phyloP scores from a whole-genome alignment of 352 stramenopile genomes.

The Globisporangium acanthophoron region DNA sequence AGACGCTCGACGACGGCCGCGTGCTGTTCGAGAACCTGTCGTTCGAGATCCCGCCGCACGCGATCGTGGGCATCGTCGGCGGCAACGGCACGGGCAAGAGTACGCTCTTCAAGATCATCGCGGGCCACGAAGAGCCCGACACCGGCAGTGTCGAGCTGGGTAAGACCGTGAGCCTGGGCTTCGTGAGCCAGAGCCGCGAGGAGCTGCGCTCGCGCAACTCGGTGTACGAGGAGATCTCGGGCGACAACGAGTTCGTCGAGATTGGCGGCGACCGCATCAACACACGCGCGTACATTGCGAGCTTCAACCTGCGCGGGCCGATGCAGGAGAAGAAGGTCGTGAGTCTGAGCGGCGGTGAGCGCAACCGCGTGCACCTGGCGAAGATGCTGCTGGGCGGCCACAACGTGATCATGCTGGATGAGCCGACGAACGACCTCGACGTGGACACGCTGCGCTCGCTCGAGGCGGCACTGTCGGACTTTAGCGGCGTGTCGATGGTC shows the following conservation, averaged over 20 bases:
- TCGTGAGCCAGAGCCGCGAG: slow-evolving; percentile 74
- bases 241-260: slow-evolving; percentile 82
- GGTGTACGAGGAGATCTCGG: slow-evolving; percentile 85
- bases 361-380: slow-evolving; percentile 81
- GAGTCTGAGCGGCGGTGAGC: slow-evolving; percentile 75
- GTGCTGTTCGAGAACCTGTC: slow-evolving; percentile 93
- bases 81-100: slow-evolving; percentile 97
- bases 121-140: slow-evolving; percentile 88
- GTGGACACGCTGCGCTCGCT: slow-evolving; percentile 85
- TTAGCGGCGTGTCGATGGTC: slow-evolving; percentile 91
- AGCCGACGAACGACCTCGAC: slow-evolving; percentile 86
- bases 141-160: slow-evolving; percentile 64
- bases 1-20: slow-evolving; percentile 65
- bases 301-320: slow-evolving; percentile 74
- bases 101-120: slow-evolving; percentile 95
- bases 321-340: slow-evolving; percentile 84
- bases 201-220: slow-evolving; percentile 55
- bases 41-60: slow-evolving; percentile 92
- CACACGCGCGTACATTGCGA: slow-evolving; percentile 81
- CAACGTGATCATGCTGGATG: slow-evolving; percentile 87
- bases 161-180: slow-evolving; percentile 75
- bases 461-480: slow-evolving; percentile 79
- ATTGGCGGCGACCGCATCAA: slow-evolving; percentile 74
- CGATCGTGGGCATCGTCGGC: slow-evolving; percentile 97
- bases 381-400: slow-evolving; percentile 82